phyloP scores from a whole-genome alignment of 805 yeast species.

The Kurtzmaniella fragi region DNA sequence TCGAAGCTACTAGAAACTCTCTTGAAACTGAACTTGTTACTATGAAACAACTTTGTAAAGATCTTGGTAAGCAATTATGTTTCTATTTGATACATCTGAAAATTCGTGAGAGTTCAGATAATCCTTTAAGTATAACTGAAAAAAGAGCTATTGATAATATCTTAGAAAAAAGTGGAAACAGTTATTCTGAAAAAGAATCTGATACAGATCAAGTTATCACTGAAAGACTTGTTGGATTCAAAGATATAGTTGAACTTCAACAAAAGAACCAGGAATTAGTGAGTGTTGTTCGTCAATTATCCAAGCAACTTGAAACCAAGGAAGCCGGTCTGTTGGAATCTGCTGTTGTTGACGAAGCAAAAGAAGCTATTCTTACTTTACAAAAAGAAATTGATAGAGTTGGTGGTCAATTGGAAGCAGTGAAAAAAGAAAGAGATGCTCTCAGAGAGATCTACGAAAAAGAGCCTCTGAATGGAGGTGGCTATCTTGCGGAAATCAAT shows the following conservation, averaged over 20 bases:
- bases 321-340: conserved; percentile 48
- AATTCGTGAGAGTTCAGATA: conserved; percentile 49
- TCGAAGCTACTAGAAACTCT: conserved; percentile 33
- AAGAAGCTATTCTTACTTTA: conserved; percentile 59
- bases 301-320: conserved; percentile 61
- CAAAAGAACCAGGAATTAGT: conserved; percentile 70
- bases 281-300: conserved; percentile 63
- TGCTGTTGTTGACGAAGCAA: conserved; percentile 56
- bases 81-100: conserved; percentile 62
- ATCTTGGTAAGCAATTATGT: conserved; percentile 81
- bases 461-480: conserved; percentile 5
- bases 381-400: conserved; percentile 53
- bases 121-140: conserved; percentile 63
- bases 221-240: conserved; percentile 69
- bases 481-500: conserved; percentile 15
- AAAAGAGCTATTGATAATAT: conserved; percentile 57
- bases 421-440: conserved; percentile 66
- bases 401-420: conserved; percentile 48
- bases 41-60: conserved; percentile 56
- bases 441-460: conserved; percentile 30
- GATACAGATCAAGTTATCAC: conserved; percentile 73
- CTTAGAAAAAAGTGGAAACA: conserved; percentile 33
- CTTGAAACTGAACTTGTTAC: conserved; percentile 42
- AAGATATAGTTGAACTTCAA: conserved; percentile 62
- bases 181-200: conserved; percentile 30